These are phyloP conservation scores for Buddleja alternifolia DNA, from an alignment of 257 asterid genomes.

Conservation along the genomic window DNA sequence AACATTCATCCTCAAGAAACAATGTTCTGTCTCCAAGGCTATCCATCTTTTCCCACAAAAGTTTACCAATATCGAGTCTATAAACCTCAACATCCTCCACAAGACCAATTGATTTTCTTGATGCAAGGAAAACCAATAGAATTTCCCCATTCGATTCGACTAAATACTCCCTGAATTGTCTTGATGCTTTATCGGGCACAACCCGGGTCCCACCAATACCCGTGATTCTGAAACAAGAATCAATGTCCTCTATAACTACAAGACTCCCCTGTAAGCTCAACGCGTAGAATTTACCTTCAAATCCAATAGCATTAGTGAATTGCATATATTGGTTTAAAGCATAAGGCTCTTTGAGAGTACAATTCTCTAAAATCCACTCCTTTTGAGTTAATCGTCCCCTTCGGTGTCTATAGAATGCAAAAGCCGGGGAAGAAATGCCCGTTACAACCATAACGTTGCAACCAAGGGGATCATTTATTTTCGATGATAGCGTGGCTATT, in stretches of 20 bases:
- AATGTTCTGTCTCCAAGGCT: constrained; percentile 19
- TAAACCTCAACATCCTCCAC: constrained; percentile 44
- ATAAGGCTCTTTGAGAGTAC: constrained; percentile 29
- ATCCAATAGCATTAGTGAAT: constrained; percentile 36
- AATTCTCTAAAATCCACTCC: not conserved
- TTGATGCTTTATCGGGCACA: constrained; percentile 26
- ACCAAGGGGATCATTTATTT: no score
- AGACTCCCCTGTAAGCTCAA: constrained; percentile 34
- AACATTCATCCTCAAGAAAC: constrained; percentile 28
- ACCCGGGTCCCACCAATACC: constrained; percentile 23
- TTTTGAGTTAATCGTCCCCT: no score
- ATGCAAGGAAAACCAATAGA: constrained; percentile 33
- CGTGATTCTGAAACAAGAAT: constrained; percentile 23
- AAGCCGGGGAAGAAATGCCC: not conserved
- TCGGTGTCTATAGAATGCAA: not conserved
- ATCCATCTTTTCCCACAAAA: constrained; percentile 23
- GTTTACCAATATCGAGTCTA: constrained; percentile 17
- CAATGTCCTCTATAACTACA: constrained; percentile 20
- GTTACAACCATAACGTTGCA: constrained; percentile 7
- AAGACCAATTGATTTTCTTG: not conserved
- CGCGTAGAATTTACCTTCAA: constrained; percentile 37
- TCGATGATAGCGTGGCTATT: constrained; percentile 20
- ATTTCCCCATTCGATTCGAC: constrained; percentile 41
- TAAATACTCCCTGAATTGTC: constrained; percentile 38
- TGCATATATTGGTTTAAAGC: constrained; percentile 22